phyloP scores from a whole-genome alignment of 108 stramenopile genomes.

The Cyclotella atomus region DNA sequence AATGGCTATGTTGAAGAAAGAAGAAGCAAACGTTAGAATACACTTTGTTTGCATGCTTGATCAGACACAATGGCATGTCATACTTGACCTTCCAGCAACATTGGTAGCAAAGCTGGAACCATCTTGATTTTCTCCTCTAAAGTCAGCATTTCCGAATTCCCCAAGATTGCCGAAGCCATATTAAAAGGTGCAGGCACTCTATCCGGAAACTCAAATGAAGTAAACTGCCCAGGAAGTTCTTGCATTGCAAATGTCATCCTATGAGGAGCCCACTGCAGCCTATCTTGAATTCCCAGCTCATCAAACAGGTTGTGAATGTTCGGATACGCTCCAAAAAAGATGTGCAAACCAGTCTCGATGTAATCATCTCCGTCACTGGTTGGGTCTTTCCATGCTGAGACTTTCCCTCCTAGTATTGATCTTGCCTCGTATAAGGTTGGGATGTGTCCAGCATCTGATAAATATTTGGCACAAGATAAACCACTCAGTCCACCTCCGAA shows the following conservation, averaged over 20 bases:
- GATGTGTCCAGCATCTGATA: conserved; percentile 91
- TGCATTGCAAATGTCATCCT: conserved; percentile 84
- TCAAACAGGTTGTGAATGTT: conserved; percentile 95
- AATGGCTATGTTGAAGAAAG: conserved; percentile 39
- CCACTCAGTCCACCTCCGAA: conserved; percentile 94
- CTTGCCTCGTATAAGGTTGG: conserved; percentile 89
- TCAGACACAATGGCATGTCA: neutral
- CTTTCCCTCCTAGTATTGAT: conserved; percentile 91
- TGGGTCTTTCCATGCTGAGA: conserved; percentile 90
- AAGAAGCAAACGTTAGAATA: too few species aligned
- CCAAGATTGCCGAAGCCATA: conserved; percentile 71
- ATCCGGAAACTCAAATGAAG: conserved; percentile 70
- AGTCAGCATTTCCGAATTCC: conserved; percentile 76
- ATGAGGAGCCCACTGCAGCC: conserved; percentile 80
- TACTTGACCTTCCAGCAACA: conserved; percentile 67
- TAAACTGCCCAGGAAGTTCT: conserved; percentile 61
- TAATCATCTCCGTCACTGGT: conserved; percentile 81
- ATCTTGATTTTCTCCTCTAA: conserved; percentile 72
- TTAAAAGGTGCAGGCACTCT: conserved; percentile 77
- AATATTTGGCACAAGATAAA: conserved; percentile 93
- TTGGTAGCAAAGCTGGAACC: conserved; percentile 71
- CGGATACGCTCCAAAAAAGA: conserved; percentile 98
- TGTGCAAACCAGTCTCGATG: conserved; percentile 96
- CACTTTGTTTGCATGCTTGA: too few species aligned
- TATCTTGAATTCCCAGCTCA: conserved; percentile 76